phyloP scores from a whole-genome alignment of 306 rosid species.

The Fragaria iinumae region DNA sequence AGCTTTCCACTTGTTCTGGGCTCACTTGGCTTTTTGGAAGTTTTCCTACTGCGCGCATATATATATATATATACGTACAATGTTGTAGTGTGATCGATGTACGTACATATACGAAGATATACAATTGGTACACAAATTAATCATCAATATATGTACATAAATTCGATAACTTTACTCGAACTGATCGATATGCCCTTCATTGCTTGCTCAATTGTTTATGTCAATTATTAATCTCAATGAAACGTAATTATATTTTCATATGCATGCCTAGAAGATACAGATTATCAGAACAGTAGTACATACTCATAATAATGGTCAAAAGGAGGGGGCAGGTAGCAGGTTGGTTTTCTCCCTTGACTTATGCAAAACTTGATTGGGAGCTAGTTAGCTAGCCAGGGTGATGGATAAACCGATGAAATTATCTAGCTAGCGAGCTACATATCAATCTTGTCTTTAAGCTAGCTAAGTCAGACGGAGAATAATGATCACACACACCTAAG shows the following conservation, averaged over 20 bases:
- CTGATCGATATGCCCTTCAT: not conserved
- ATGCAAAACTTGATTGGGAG: not conserved
- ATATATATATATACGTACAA: not conserved
- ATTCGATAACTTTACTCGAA: no score
- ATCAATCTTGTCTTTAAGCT: not conserved
- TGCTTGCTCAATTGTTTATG: not conserved
- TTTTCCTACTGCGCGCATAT: slow-evolving; percentile 64
- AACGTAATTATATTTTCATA: not conserved
- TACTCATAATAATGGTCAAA: not conserved
- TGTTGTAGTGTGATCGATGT: not conserved
- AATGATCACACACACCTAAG: not conserved
- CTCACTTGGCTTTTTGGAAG: slow-evolving; percentile 73
- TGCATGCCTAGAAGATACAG: not conserved
- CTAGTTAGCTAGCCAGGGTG: not conserved
- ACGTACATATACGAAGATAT: no score
- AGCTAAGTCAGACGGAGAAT: not conserved
- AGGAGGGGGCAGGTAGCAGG: not conserved
- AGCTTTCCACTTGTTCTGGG: slow-evolving; percentile 55
- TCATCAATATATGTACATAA: not conserved
- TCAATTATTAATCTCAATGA: not conserved
- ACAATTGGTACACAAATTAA: not conserved
- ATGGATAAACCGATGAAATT: no score
- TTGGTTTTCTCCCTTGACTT: not conserved
- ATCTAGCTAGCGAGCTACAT: not conserved
- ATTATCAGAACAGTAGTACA: not conserved